phyloP scores from a whole-genome alignment of 495 filamentous ascomycete genomes.

The Penicillium silybi region DNA sequence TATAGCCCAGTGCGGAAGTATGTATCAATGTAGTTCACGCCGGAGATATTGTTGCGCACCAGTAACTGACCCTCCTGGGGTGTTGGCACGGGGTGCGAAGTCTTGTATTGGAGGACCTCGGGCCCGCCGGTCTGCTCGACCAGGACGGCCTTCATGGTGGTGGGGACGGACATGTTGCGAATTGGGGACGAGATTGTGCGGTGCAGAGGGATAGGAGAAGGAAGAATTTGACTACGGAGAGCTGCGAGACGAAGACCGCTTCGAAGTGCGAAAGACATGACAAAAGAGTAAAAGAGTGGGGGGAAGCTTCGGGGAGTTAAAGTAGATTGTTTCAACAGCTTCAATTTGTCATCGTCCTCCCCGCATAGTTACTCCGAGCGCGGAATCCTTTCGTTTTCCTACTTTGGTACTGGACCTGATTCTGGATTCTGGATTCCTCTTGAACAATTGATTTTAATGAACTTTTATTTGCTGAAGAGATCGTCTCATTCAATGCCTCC shows the following conservation, averaged over 20 bases:
- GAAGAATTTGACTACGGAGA: constrained; percentile 20
- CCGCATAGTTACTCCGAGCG: constrained; percentile 7
- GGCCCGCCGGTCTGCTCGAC: constrained; percentile 73
- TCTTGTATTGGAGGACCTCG: constrained; percentile 73
- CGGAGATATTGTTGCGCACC: constrained; percentile 79
- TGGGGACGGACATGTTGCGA: constrained; percentile 47
- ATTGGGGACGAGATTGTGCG: constrained; percentile 5
- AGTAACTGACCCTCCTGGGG: constrained; percentile 70
- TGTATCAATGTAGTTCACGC: constrained; percentile 83
- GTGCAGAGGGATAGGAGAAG: not conserved
- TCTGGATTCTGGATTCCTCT: not conserved
- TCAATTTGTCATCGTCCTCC: constrained; percentile 24
- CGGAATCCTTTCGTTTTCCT: not conserved
- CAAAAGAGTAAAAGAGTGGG: not conserved
- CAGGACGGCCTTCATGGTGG: constrained; percentile 71
- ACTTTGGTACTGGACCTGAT: not conserved
- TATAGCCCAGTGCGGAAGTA: constrained; percentile 94
- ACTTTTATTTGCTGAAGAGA: too few relatives aligned
- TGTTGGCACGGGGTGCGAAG: constrained; percentile 70
- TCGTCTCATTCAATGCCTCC: not conserved
- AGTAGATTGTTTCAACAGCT: constrained; percentile 2
- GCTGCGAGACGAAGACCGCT: constrained; percentile 19
- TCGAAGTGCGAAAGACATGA: constrained; percentile 16
- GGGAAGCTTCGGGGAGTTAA: not conserved
- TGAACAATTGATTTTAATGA: too few relatives aligned